These are phyloP conservation scores for Infundibulicybe gibba DNA, from an alignment of 768 basidiomycete genomes.

Conservation along the genomic window DNA sequence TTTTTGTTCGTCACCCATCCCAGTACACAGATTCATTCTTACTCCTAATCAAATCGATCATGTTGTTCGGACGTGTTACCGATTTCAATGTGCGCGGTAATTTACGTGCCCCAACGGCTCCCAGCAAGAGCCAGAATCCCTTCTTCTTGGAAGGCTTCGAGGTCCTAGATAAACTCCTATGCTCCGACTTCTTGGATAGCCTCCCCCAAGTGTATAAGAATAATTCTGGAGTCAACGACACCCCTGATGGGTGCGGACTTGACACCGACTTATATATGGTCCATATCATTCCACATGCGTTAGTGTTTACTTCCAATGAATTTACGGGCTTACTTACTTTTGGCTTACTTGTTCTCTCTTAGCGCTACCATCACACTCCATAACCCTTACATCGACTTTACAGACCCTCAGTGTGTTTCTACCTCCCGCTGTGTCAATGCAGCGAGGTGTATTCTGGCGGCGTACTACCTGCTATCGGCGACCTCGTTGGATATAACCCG, in stretches of 20 bases:
- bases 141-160: constrained; percentile 64
- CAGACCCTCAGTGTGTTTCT: constrained; percentile 59
- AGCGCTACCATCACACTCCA: constrained; percentile 89
- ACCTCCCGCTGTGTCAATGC: constrained; percentile 73
- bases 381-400: constrained; percentile 78
- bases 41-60: constrained; percentile 76
- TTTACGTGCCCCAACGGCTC: constrained; percentile 60
- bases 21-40: constrained; percentile 82
- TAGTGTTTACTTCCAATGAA: constrained; percentile 25
- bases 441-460: constrained; percentile 67
- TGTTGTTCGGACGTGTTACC: constrained; percentile 83
- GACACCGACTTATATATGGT: constrained; percentile 89
- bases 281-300: constrained; percentile 85
- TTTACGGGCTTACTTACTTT: not conserved
- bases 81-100: constrained; percentile 81
- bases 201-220: constrained; percentile 67
- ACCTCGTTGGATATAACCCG: constrained; percentile 80
- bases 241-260: constrained; percentile 52
- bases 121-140: constrained; percentile 72
- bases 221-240: constrained; percentile 58
- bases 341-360: constrained; percentile 5
- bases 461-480: constrained; percentile 75
- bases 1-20: constrained; percentile 69
- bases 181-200: constrained; percentile 62
- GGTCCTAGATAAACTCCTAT: constrained; percentile 67